Percentiles rank a stretch among this genome's conserved stretches.
phyloP scores from a whole-genome alignment of 441 rosid genomes.

The Lepidium campestre region DNA sequence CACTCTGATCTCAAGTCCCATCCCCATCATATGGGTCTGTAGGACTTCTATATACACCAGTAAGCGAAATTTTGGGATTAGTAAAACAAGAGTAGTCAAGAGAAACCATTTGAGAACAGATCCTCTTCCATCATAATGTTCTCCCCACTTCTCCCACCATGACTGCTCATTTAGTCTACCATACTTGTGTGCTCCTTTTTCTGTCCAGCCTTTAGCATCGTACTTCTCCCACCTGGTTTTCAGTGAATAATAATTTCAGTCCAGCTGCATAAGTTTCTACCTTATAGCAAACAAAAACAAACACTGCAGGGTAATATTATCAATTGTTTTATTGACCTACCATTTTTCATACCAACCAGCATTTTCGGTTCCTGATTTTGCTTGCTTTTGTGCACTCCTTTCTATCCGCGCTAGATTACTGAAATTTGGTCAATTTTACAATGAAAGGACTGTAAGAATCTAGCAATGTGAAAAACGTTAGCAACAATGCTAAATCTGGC shows the following conservation, averaged over 20 bases:
- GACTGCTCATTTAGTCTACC: conserved; percentile 96
- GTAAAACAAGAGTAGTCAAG: conserved; percentile 5
- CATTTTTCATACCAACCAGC: conserved; percentile 99
- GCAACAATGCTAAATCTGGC: neutral
- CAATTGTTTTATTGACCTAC: conserved; percentile 39
- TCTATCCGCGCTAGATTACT: conserved; percentile 97
- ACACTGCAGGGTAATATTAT: neutral
- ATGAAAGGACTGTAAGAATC: conserved; percentile 6
- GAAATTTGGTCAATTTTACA: conserved; percentile 17
- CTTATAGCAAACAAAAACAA: neutral
- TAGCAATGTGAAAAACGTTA: neutral
- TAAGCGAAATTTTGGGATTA: neutral
- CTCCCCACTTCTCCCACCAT: conserved; percentile 99
- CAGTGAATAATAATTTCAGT: conserved; percentile 14
- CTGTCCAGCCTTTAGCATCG: conserved; percentile 98
- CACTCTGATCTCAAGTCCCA: neutral
- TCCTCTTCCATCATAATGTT: conserved; percentile 95
- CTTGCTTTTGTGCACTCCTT: conserved; percentile 98
- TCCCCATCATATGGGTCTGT: neutral
- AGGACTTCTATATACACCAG: neutral
- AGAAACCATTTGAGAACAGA: conserved; percentile 92
- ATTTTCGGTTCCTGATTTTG: conserved; percentile 88
- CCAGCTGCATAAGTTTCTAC: neutral
- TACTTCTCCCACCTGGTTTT: conserved; percentile 96
- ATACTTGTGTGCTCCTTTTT: conserved; percentile 96